Conservation (phyloP, 352 stramenopile species). For the Phytophthora pluvialis region DNA sequence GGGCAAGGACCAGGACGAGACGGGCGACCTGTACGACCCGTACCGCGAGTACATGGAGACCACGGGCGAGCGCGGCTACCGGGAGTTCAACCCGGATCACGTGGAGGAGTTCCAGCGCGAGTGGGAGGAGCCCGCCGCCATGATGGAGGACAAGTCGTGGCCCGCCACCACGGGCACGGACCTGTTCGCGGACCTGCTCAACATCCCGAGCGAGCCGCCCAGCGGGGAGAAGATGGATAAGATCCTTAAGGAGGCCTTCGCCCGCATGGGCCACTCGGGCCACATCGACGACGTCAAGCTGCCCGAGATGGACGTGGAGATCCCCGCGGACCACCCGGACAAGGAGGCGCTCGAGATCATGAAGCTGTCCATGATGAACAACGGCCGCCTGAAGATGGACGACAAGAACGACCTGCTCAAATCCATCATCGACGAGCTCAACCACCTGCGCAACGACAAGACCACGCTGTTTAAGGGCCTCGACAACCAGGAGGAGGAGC, state of each 20-base stretch:
- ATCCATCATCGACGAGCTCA: constrained; percentile 81
- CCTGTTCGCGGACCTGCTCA: constrained; percentile 83
- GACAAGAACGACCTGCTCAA: constrained; percentile 90
- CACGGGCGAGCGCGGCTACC: constrained; percentile 69
- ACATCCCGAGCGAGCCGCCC: constrained; percentile 64
- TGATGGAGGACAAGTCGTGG: constrained; percentile 92
- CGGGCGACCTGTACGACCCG: constrained; percentile 73
- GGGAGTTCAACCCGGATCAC: constrained; percentile 83
- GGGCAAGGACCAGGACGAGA: constrained; percentile 22
- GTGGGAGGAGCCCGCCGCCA: constrained; percentile 77
- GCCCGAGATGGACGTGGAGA: constrained; percentile 73
- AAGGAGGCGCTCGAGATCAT: constrained; percentile 87
- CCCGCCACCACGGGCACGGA: constrained; percentile 78
- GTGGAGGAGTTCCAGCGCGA: constrained; percentile 59
- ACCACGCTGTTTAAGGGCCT: constrained; percentile 85
- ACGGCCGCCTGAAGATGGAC: constrained; percentile 87
- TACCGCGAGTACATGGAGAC: constrained; percentile 86
- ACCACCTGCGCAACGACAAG: constrained; percentile 86
- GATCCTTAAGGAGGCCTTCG: constrained; percentile 76
- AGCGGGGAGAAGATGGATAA: constrained; percentile 70
- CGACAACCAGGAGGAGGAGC: constrained; percentile 41
- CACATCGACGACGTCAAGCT: constrained; percentile 74
- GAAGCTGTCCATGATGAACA: constrained; percentile 91
- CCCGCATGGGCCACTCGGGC: constrained; percentile 75
- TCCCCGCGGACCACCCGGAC: constrained; percentile 74